These are phyloP conservation scores for Nicotiana otophora DNA, from an alignment of 257 asterid species.

Conservation along the genomic window DNA sequence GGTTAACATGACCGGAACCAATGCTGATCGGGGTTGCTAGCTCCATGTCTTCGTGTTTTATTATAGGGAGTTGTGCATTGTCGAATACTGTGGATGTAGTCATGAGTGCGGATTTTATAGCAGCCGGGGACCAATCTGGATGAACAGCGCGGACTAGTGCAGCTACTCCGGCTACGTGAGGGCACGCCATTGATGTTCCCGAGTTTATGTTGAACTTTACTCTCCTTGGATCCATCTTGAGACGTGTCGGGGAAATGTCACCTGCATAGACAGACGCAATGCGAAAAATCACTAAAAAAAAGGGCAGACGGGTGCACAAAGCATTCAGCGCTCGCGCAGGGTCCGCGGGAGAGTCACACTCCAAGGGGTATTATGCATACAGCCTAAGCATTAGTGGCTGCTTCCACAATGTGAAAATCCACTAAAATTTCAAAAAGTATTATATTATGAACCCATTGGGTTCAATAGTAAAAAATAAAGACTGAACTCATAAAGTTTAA, in stretches of 20 bases:
- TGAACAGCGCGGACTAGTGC: neutral
- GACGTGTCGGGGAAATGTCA: slow-evolving; percentile 3
- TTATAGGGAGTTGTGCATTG: neutral
- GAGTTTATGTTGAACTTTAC: neutral
- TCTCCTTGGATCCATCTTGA: neutral
- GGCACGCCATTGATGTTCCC: slow-evolving; percentile 8
- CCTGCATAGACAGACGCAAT: neutral
- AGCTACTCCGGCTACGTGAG: slow-evolving; percentile 5
- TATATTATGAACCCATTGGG: too few species aligned
- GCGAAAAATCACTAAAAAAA: neutral
- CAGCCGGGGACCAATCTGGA: neutral
- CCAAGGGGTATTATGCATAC: too few species aligned
- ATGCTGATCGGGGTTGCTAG: neutral
- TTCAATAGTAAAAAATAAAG: too few species aligned
- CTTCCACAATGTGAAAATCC: too few species aligned
- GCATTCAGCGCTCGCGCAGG: too few species aligned
- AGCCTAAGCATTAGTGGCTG: too few species aligned
- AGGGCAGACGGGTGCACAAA: too few species aligned
- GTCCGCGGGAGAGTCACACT: too few species aligned
- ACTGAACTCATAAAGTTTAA: neutral
- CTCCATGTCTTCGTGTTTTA: neutral
- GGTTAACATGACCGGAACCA: slow-evolving; percentile 3
- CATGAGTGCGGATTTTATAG: neutral
- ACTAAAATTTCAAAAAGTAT: neutral
- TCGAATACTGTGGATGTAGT: neutral